A percentile compares a stretch with the other conserved stretches of the same genome.
Evolutionary conservation across 768 basidiomycete species (phyloP).

Genomic region (Chalciporus sphaerocephalus): DNA sequence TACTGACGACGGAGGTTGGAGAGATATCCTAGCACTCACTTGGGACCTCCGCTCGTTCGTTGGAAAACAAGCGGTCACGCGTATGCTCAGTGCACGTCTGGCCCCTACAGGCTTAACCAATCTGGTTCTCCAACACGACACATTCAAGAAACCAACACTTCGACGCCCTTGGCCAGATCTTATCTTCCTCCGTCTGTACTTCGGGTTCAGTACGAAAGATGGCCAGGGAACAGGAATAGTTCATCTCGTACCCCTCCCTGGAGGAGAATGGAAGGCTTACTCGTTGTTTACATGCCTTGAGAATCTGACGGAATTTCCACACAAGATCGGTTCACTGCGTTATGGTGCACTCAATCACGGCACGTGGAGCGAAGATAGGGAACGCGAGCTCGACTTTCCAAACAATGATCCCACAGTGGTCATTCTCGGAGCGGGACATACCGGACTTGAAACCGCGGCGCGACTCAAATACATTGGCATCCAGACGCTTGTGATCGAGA

Average conservation of each 20-base stretch:
- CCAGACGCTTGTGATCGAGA: conserved; percentile 48
- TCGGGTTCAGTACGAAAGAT: conserved; percentile 44
- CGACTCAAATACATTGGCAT: conserved; percentile 52
- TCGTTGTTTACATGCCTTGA: conserved; percentile 54
- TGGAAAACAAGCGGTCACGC: conserved; percentile 28
- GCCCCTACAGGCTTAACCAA: conserved; percentile 8
- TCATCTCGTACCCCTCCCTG: conserved; percentile 46
- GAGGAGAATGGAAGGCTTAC: conserved; percentile 50
- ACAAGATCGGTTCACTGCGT: conserved; percentile 24
- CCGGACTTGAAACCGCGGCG: conserved; percentile 54
- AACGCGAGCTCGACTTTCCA: conserved; percentile 39
- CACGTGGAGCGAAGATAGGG: conserved; percentile 43
- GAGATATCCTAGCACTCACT: conserved; percentile 45
- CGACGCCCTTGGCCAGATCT: conserved; percentile 45
- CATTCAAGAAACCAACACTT: conserved; percentile 18
- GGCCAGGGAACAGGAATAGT: conserved; percentile 47
- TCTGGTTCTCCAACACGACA: conserved; percentile 21
- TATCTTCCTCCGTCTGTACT: conserved; percentile 48
- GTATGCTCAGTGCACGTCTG: conserved; percentile 35
- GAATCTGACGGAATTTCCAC: conserved; percentile 44
- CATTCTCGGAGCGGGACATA: conserved; percentile 58
- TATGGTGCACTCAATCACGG: conserved; percentile 35
- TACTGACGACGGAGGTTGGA: conserved; percentile 36
- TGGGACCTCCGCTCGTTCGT: conserved; percentile 47
- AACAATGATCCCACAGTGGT: conserved; percentile 49